Base-by-base conservation (phyloP, 2,329 filamentous ascomycete species). In the Grosmannia clavigera region DNA sequence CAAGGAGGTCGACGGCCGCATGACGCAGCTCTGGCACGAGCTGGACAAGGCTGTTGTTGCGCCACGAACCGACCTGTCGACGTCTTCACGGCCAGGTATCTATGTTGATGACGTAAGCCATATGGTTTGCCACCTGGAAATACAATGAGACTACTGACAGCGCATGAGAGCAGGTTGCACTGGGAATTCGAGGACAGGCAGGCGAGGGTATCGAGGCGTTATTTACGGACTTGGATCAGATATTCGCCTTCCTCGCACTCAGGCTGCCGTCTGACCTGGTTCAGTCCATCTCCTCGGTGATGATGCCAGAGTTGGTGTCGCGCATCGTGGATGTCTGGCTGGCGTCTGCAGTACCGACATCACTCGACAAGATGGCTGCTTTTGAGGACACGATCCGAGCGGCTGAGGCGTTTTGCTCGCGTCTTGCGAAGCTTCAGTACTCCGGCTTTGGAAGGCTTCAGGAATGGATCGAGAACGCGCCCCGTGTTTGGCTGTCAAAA, bases 401-500 rank as follows among this genome's bases (percentile, higher is more conserved):
- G 51, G 82, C 90, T 0, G 75, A 77, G 31, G 70, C 73, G 0
- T 88, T 97, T 66, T 87, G 86, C 58, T 73, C 78, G 7, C 78
- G 76, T 1, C 73, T 97, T 9, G 78, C 83, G 43, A 72, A 75
- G 9, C 75, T 85, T 22, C 79, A 81, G 0, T 92, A 89, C 79
- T 77, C 79, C 19, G 79, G 79, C 5, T 76, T 81, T 55, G 75
- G 79, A 16, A 81, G 86, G 38, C 74, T 99, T 46, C 78, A 82
- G 53, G 83, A 89, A 29, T 99, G 94, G 92, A 85, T 90, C 0
- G 82, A 85, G 50, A 85, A 86, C 63, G 87, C 90, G 1, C 88
- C 91, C 0, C 83, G 84, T 61, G 85, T 90, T 31, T 99, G 94
- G 94, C 79, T 97, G 16, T 82, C 82, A 2, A 92, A 90, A 69